A percentile compares a stretch with the other conserved stretches of the same genome.
Evolutionary conservation across 2,329 filamentous ascomycete genomes (phyloP).

Genomic region (Rhinocladiella similis): DNA sequence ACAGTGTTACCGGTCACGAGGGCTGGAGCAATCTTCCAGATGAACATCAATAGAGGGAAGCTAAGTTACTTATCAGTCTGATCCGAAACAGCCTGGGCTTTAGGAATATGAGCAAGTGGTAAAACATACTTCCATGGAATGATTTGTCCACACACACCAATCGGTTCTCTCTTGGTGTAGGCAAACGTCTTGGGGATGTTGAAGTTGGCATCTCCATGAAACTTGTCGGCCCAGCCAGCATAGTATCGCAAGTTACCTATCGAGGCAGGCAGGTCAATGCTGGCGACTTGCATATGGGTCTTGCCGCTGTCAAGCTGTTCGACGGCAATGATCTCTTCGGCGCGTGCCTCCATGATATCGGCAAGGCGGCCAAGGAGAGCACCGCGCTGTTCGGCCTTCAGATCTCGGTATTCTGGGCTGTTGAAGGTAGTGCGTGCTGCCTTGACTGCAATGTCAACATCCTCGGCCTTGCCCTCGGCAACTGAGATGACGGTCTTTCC

Average conservation of each 20-base stretch:
- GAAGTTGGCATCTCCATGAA: conserved; percentile 80
- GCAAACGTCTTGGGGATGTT: conserved; percentile 72
- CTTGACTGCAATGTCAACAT: conserved; percentile 38
- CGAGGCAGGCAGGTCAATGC: conserved; percentile 70
- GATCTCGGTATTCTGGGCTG: conserved; percentile 20
- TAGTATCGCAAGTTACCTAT: conserved; percentile 78
- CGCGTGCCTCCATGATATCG: too few species aligned
- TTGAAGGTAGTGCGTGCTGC: conserved; percentile 35
- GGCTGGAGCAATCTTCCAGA: conserved; percentile 61
- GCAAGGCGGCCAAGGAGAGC: too few species aligned
- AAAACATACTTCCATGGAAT: conserved; percentile 88
- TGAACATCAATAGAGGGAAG: conserved; percentile 12
- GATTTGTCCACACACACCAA: conserved; percentile 78
- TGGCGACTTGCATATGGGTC: conserved; percentile 39
- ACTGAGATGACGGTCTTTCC: neutral
- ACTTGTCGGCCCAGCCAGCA: conserved; percentile 89
- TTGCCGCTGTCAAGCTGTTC: neutral
- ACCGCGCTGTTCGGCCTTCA: too few species aligned
- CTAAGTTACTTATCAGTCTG: neutral
- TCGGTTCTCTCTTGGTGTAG: conserved; percentile 77
- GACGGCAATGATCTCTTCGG: neutral
- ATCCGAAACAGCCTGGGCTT: neutral
- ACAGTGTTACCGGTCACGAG: conserved; percentile 68
- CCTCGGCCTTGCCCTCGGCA: conserved; percentile 24
- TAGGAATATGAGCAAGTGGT: conserved; percentile 57